Evolutionary conservation across 2,329 filamentous ascomycete genomes (phyloP), one percentile per base, ranked within the genome.

Genomic region (Fusarium annulatum): DNA sequence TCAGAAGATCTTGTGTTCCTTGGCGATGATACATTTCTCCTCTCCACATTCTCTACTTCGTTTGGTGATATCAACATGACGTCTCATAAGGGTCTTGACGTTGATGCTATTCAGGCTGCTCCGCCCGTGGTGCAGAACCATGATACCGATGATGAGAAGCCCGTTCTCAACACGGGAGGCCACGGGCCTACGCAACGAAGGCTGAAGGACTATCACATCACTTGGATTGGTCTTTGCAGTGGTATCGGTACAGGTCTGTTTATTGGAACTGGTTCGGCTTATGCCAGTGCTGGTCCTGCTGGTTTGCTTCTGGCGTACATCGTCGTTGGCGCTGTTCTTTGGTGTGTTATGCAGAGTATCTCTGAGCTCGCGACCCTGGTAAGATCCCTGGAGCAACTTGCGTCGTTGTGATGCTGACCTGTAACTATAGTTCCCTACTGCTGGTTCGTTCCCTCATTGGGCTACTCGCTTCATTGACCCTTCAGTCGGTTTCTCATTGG

Each of bases 311-410:
- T 77, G 49, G 76, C 76, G 1, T 77, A 75, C 3, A 36, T 69
- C 3, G 63, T 76, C 15, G 74, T 77, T 8, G 73, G 76, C 1
- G 53, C 76, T 11, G 76, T 77, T 4, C 72, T 77, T 2, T 77
- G 74, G 73, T 72, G 69, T 56, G 76, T 77, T 0, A 77, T 77
- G 76, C 76, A 76, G n/a, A 75, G 76, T 33, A 77, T 77, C 9
- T 75, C 72, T 1, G 76, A 77, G 33, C 56, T 77, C 10, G 76
- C 74, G 5, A 77, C 75, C 7, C 41, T 77, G 30, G 75, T 77
- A 39, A 58, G 67, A 65, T 5, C 16, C 8, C 33, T 3, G 15
- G 15, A 8, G 12, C 3, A 16, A 14, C 6, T 2, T 23, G 1
- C 2, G 8, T 28, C 7, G 3, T 14, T 4, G 2, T 4, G 3